phyloP scores from a whole-genome alignment of 2,329 filamentous ascomycete genomes.

The Pleoardoris graminearum region DNA sequence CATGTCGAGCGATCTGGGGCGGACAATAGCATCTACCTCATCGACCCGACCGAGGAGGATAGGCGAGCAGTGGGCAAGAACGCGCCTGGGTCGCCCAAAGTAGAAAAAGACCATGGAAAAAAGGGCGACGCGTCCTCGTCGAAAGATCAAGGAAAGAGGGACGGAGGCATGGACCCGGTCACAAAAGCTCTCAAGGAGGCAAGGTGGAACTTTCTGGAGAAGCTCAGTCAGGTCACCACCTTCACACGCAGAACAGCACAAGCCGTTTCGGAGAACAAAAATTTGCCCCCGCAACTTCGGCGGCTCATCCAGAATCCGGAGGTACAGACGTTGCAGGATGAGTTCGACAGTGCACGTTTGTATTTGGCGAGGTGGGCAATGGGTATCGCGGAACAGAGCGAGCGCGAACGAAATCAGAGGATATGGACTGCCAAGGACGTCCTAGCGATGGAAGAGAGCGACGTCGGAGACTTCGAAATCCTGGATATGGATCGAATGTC shows the following conservation, averaged over 20 bases:
- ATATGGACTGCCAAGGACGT: conserved; percentile 95
- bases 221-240: conserved; percentile 95
- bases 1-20: conserved; percentile 79
- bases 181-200: conserved; percentile 94
- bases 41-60: conserved; percentile 86
- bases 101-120: conserved; percentile 30
- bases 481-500: conserved; percentile 77
- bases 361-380: conserved; percentile 98
- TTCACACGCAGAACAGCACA: conserved; percentile 92
- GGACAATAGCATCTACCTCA: conserved; percentile 87
- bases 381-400: conserved; percentile 97
- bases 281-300: conserved; percentile 83
- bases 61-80: conserved; percentile 75
- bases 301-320: conserved; percentile 87
- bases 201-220: conserved; percentile 94
- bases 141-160: conserved; percentile 48
- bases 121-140: conserved; percentile 29
- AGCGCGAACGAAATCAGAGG: conserved; percentile 78
- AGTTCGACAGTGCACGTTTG: conserved; percentile 93
- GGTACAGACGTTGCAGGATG: conserved; percentile 91
- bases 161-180: conserved; percentile 87
- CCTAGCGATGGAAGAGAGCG: conserved; percentile 89
- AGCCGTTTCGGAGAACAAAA: conserved; percentile 88
- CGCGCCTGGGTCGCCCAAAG: conserved; percentile 49
- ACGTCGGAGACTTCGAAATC: conserved; percentile 94